phyloP scores from a whole-genome alignment of 2,329 filamentous ascomycete genomes.

The Diplodia intermedia region DNA sequence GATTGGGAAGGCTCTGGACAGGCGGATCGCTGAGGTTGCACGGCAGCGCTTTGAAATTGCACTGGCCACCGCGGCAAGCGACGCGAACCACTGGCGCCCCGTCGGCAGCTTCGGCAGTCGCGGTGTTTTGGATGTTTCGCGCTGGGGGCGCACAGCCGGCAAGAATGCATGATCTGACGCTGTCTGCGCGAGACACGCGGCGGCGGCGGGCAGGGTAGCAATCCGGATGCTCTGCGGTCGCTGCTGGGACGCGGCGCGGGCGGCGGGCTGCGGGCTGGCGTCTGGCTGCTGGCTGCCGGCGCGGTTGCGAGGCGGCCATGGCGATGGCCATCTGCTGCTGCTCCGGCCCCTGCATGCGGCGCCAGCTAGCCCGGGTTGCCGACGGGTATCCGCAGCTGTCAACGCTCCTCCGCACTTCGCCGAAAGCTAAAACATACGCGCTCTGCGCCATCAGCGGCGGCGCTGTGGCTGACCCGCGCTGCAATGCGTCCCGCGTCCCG shows the following conservation, averaged over 20 bases:
- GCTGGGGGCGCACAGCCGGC: slow-evolving; percentile 28
- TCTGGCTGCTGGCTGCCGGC: neutral
- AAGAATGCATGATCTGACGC: slow-evolving; percentile 33
- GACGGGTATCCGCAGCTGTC: slow-evolving; percentile 27
- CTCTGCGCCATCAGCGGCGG: slow-evolving; percentile 5
- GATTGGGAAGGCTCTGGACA: slow-evolving; percentile 10
- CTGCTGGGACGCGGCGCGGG: too few species aligned
- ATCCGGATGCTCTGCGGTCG: too few species aligned
- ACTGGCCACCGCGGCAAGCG: slow-evolving; percentile 27
- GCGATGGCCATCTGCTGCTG: neutral
- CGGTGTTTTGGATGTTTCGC: slow-evolving; percentile 25
- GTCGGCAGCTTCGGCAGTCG: slow-evolving; percentile 32
- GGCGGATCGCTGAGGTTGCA: slow-evolving; percentile 8
- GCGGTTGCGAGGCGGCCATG: neutral
- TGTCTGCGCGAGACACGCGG: slow-evolving; percentile 11
- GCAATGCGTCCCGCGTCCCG: neutral
- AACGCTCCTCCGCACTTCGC: slow-evolving; percentile 29
- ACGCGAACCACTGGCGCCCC: slow-evolving; percentile 23
- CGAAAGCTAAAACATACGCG: slow-evolving; percentile 31
- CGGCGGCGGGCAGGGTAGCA: neutral
- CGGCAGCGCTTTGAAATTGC: slow-evolving; percentile 32
- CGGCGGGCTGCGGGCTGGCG: too few species aligned
- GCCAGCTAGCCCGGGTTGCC: slow-evolving; percentile 25
- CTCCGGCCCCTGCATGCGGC: slow-evolving; percentile 30
- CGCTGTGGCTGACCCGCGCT: slow-evolving; percentile 14